Evolutionary conservation across 139 green algal species (phyloP), one percentile per base, ranked within the genome.

Genomic region (Tetraselmis chui): DNA sequence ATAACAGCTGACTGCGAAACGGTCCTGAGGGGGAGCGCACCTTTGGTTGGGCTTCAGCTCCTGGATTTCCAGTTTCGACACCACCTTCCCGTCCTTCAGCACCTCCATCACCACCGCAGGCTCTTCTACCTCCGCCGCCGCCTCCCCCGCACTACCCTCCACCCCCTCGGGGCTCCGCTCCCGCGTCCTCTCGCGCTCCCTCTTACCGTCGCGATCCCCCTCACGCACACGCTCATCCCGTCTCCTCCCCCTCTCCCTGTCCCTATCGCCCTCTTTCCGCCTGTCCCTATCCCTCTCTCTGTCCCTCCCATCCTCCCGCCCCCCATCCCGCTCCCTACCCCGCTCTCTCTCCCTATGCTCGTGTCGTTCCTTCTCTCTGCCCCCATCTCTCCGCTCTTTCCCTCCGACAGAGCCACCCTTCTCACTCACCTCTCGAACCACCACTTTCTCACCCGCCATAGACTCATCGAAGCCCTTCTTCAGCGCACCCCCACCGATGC

Each of bases 31-130:
- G n/a, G n/a, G n/a, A 18, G 45, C 77, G 30, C 86, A 84, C 26
- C 90, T 83, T 85, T 95, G 91, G 32, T 89, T 85, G n/a, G 78
- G 75, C 1, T 31, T 76, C 29, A 89, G 80, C 32, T 91, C 82
- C 1, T 89, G 89, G 5, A 94, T 29, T 26, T 84, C 76, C 85
- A 95, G 84, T 32, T 89, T 78, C 1, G 29, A 24, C 74, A 93
- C 77, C n/a, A 85, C n/a, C 26, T 89, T 87, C 30, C 91, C 90
- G 0, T 91, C 85, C 75, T 90, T 91, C 1, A 59, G 77, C 26
- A 93, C 88, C 29, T 92, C 84, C 2, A 91, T 58, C 58, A 85
- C 87, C 23, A 77, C 18, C 28, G 1, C 2, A 25, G 74, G 77
- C 26, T 93, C 88, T 28, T 92, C 84, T 1, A 91, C 59, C 58